These are phyloP conservation scores for Diddensiella santjacobensis DNA, from an alignment of 805 yeast genomes.

Conservation along the genomic window DNA sequence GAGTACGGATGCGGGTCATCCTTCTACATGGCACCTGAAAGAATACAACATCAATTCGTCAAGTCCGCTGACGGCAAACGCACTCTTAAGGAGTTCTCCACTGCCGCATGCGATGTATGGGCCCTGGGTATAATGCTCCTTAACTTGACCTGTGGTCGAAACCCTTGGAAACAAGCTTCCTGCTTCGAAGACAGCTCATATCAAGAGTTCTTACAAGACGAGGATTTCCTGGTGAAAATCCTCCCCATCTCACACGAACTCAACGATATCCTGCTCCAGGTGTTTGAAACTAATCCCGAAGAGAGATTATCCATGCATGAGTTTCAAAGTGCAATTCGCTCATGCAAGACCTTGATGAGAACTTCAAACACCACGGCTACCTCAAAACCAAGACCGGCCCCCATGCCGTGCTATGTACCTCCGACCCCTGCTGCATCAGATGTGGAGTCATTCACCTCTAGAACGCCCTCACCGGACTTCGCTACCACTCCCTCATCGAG, in stretches of 20 bases:
- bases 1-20: slow-evolving; percentile 82
- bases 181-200: slow-evolving; percentile 59
- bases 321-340: slow-evolving; percentile 13
- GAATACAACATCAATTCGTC: slow-evolving; percentile 25
- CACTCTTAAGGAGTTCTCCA: slow-evolving; percentile 43
- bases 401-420: background rate
- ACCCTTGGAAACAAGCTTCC: slow-evolving; percentile 87
- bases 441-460: background rate
- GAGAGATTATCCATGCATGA: slow-evolving; percentile 14
- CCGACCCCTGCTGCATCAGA: slow-evolving; percentile 3
- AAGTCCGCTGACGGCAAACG: slow-evolving; percentile 8
- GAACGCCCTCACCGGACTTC: slow-evolving; percentile 6
- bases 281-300: slow-evolving; percentile 15
- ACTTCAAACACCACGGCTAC: background rate
- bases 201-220: slow-evolving; percentile 54
- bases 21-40: slow-evolving; percentile 91
- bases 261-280: slow-evolving; percentile 30
- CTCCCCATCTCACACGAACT: slow-evolving; percentile 69
- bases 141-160: slow-evolving; percentile 76
- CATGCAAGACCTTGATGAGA: slow-evolving; percentile 11
- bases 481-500: background rate
- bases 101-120: slow-evolving; percentile 82
- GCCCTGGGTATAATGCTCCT: slow-evolving; percentile 76
- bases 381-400: background rate
- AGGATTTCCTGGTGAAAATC: slow-evolving; percentile 55